Base-by-base conservation (phyloP, 2,329 filamentous ascomycete genomes). In the Ophiostoma australiae region DNA sequence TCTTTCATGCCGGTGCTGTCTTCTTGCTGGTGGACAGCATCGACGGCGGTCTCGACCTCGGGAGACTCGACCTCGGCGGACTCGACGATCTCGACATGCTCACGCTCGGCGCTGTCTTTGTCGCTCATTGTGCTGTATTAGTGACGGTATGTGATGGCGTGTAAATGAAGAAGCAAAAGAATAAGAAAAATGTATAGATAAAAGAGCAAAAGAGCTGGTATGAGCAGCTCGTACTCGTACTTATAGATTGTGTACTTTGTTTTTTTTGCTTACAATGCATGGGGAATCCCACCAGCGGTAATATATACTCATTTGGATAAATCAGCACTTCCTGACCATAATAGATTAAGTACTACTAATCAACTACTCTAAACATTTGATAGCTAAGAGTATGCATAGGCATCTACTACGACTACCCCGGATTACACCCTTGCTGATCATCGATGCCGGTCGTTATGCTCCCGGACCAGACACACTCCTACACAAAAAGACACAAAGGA, bases 1-100 rank as follows among this genome's bases (percentile, higher is more conserved):
- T 77, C 74, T 33, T 72, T 74, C 4, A 79, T 74, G 35, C 72
- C 70, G 31, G 76, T 76, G 8, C 63, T 69, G 35, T 75, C 71
- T 20, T 71, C 69, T 17, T 33, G 58, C 58, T 8, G 6, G 58
- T 63, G 58, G 27, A 63, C 27, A 27, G 27, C 27, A 17, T 17
- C 27, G 58, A 63, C 27, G 23, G 33, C 68, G 31, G 63, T 20
- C 37, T 37, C 35, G 35, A 33, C 63, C 33, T 37, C 27, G 17
- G 44, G 44, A 20, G 44, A 48, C 44, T 48, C 44, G 44, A 48
- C 17, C 17, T 48, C 44, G 17, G 8, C 17, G 3, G 52, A 27
- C 52, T 58, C 61, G 20, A 33, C 33, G 7, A 17, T 66, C 33
- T 27, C 67, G 23, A 58, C 68, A 39, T 70, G 70, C 63, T 72